Evolutionary conservation across 257 asterid species (phyloP), one percentile per base, ranked within the genome.

Genomic region (Striga asiatica): DNA sequence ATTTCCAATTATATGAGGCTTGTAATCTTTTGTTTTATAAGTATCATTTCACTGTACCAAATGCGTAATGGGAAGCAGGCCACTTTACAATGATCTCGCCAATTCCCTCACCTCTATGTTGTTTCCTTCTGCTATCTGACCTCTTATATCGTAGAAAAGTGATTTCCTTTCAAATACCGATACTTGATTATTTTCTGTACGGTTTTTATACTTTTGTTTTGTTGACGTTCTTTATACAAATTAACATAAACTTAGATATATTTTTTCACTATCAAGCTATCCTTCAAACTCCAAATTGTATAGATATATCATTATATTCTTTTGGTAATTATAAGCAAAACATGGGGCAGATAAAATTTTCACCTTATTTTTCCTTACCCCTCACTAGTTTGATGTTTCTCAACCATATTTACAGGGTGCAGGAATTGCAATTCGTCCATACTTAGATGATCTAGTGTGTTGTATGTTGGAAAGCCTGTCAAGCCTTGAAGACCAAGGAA

Each of bases 401-500:
- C 20, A 11, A 54, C 50, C 27, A 60, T 29, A 42, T 59, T 29
- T 72, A 48, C 80, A 91, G 98, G 95, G 94, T 66, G 91, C 98
- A 4, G 98, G 98, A 60, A 59, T 77, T 67, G 95, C 96, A 35
- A 80, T 91, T 57, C 96, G 89, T 54, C 93, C 98, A 19, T 89
- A 91, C 71, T 68, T 91, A 48, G 80, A 74, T 62, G 98, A 91
- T 61, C 94, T 91, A 28, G 98, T 84, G 34, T 91, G 89, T 69
- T 91, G 98, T 78, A 91, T 91, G 98, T 82, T 91, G 73, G 98
- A 91, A 79, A 91, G 98, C 74, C 72, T 91, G 65, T 91, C 98
- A 37, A 91, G 96, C 78, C 96, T 87, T 54, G 98, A 91, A 78
- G 98, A 91, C 76, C 98, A 87, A 68, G 96, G 96, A 51, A 74